These are phyloP conservation scores for Ricinus communis DNA, from an alignment of 345 rosid species.

Conservation along the genomic window DNA sequence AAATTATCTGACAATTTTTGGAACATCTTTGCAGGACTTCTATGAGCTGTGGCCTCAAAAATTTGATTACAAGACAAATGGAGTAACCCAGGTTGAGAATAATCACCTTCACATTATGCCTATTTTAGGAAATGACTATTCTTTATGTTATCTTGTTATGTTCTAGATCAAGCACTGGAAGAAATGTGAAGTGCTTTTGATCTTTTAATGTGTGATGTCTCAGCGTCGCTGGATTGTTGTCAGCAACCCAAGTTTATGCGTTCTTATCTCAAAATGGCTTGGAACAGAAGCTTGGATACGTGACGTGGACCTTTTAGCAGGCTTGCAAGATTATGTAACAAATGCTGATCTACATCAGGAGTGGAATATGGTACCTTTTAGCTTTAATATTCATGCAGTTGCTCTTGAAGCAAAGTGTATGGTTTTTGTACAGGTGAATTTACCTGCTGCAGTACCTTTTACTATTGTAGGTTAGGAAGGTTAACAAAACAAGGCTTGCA, in stretches of 20 bases:
- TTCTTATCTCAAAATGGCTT: conserved; percentile 52
- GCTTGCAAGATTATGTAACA: conserved; percentile 42
- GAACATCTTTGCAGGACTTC: conserved; percentile 40
- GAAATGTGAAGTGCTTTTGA: conserved; percentile 15
- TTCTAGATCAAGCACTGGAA: background rate
- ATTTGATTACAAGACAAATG: conserved; percentile 49
- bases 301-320: conserved; percentile 42
- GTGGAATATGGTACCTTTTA: conserved; percentile 41
- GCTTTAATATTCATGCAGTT: conserved; percentile 7
- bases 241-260: conserved; percentile 50
- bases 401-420: background rate
- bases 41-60: conserved; percentile 52
- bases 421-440: background rate
- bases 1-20: conserved; percentile 2
- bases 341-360: conserved; percentile 37
- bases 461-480: conserved; percentile 37
- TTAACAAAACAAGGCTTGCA: conserved; percentile 51
- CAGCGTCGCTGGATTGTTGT: conserved; percentile 60
- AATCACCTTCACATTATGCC: background rate
- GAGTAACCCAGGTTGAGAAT: conserved; percentile 43
- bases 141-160: background rate
- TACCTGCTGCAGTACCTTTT: conserved; percentile 1
- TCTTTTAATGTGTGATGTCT: conserved; percentile 22
- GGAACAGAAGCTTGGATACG: conserved; percentile 57
- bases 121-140: background rate